Conservation (phyloP, 169 alveolate genomes). For the Perkinsus marinus region DNA sequence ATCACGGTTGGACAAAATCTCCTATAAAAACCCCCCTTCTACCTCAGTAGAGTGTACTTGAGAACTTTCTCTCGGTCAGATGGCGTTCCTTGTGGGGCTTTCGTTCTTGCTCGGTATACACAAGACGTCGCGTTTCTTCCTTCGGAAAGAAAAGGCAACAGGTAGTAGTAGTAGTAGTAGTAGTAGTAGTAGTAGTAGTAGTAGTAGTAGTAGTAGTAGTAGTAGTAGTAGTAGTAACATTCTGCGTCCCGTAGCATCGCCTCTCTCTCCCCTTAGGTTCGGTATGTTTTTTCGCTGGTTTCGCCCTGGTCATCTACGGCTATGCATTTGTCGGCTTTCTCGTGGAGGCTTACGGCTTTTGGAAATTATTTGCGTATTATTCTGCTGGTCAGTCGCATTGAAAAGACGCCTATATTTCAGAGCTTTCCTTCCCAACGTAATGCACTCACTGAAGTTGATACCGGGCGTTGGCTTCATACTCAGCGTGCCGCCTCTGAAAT, state of each 20-base stretch:
- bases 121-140: conserved; percentile 15
- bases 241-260: no score
- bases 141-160: conserved; percentile 22
- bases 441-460: not conserved
- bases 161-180: no score
- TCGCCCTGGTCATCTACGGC: conserved; percentile 19
- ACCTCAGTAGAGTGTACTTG: not conserved
- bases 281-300: conserved; percentile 14
- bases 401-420: not conserved
- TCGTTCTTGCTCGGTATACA: conserved; percentile 22
- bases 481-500: not conserved
- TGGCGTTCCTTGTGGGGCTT: conserved; percentile 23
- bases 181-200: no score
- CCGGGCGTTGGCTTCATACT: not conserved
- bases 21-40: not conserved
- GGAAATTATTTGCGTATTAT: conserved; percentile 20
- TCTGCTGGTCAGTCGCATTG: not conserved
- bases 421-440: not conserved
- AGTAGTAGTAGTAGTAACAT: no score
- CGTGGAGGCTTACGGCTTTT: conserved; percentile 25
- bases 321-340: conserved; percentile 23
- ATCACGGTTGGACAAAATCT: no score
- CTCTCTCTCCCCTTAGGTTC: not conserved
- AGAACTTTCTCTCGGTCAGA: not conserved
- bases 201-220: no score